These are phyloP conservation scores for Mucor irregularis DNA, from an alignment of 371 early-diverging fungal genomes.

Conservation along the genomic window DNA sequence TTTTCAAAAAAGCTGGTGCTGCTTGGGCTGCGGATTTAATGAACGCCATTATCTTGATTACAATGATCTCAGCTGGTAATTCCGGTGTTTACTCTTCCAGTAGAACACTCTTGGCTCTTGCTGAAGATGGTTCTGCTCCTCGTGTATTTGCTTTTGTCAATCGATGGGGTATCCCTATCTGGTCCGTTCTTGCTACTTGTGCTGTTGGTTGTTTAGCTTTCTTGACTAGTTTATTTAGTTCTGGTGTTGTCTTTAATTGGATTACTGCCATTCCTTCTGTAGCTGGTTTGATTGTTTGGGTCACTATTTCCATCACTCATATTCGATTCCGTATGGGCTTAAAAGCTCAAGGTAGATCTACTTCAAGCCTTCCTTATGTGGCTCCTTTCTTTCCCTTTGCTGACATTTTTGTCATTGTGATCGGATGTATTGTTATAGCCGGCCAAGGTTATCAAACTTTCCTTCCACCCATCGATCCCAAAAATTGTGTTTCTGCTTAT, in stretches of 20 bases:
- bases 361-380: constrained; percentile 67
- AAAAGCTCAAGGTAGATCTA: constrained; percentile 62
- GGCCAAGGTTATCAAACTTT: constrained; percentile 63
- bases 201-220: constrained; percentile 57
- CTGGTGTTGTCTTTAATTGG: constrained; percentile 70
- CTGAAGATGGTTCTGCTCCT: constrained; percentile 69
- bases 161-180: constrained; percentile 61
- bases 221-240: constrained; percentile 46
- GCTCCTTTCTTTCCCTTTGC: constrained; percentile 73
- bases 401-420: constrained; percentile 59
- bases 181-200: constrained; percentile 53
- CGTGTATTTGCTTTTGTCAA: constrained; percentile 50
- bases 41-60: constrained; percentile 73
- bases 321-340: constrained; percentile 80
- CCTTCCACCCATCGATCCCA: constrained; percentile 40
- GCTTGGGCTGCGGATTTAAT: constrained; percentile 66
- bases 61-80: constrained; percentile 73
- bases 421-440: constrained; percentile 58
- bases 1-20: constrained; percentile 67
- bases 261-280: constrained; percentile 67
- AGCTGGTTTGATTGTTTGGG: constrained; percentile 80
- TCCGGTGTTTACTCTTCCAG: constrained; percentile 72
- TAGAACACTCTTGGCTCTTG: constrained; percentile 65
- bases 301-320: constrained; percentile 73
- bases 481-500: constrained; percentile 43